phyloP scores from a whole-genome alignment of 768 basidiomycete genomes.

The Chalciporus piperatus region DNA sequence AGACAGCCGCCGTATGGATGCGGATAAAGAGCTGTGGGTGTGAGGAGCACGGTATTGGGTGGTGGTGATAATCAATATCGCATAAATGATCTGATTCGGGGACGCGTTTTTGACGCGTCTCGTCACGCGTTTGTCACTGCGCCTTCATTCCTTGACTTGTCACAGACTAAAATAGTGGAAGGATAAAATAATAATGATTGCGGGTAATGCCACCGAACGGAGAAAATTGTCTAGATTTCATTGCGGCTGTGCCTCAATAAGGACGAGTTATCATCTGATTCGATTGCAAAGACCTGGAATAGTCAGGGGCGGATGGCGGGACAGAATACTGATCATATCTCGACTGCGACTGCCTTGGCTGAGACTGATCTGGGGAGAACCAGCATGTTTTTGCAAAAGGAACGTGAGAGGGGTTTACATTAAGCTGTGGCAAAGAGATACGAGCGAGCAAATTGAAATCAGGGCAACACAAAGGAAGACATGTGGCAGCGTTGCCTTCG shows the following conservation, averaged over 20 bases:
- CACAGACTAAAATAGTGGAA: constrained; percentile 5
- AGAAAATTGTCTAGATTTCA: constrained; percentile 16
- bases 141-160: constrained; percentile 13
- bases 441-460: constrained; percentile 13
- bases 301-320: neutral
- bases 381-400: neutral
- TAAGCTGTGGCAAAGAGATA: neutral
- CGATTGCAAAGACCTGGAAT: neutral
- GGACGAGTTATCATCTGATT: too few relatives aligned
- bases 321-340: neutral
- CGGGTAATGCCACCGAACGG: constrained; percentile 14
- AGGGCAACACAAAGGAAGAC: constrained; percentile 19
- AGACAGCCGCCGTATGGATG: constrained; percentile 13
- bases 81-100: constrained; percentile 15
- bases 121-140: constrained; percentile 23
- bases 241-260: neutral
- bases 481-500: constrained; percentile 18
- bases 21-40: constrained; percentile 19
- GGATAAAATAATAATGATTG: constrained; percentile 9
- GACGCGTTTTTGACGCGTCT: constrained; percentile 25
- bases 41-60: constrained; percentile 12
- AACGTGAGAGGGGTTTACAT: neutral
- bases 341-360: neutral
- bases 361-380: constrained; percentile 1
- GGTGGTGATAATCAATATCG: constrained; percentile 10